Base-by-base conservation (phyloP, 495 filamentous ascomycete species). In the Aspergillus olivimuriae region DNA sequence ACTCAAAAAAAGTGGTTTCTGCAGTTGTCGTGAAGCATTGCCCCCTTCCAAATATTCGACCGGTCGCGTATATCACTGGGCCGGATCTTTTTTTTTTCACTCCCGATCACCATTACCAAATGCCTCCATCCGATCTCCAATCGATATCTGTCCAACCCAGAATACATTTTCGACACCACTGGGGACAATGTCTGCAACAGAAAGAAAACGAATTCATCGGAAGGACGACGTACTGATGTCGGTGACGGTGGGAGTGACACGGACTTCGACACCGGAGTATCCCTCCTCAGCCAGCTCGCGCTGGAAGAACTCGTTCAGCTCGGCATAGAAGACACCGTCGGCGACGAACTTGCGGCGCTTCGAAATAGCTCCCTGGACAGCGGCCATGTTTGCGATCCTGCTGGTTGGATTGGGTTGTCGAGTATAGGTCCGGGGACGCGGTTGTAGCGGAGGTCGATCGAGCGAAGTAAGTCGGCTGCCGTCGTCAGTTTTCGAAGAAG, bases 251-350 rank as follows among this genome's bases (percentile, higher is more conserved):
- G 92, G 92, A 55, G 92, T 98, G 60, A 98, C 92, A 77, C 92
- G 90, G 73, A 98, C 94, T 77, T 98, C 94, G 64, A 98, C 92
- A 64, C 92, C 92, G 24, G 94, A 97, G 79, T 98, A 98, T 56
- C 92, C 92, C 80, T 98, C 94, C 81, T 98, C 91, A 68, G 91
- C 91, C 66, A 98, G 79, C 77, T 98, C 92, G 69, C 94, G 91
- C 80, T 96, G 94, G 89, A 98, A 98, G 86, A 98, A 98, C 78
- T 98, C 92, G 84, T 97, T 98, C 72, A 97, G 75, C 76, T 98
- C 92, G 76, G 94, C 94, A 73, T 96, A 98, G 86, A 97, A 98
- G 69, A 97, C 94, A 77, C 92, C 94, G 73, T 97, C 94, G 64
- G 94, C 94, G 72, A 97, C 90, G 81, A 98, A 98, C 86, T 98